Base-by-base conservation (phyloP, 106 monocot genomes). In the Acorus gramineus region DNA sequence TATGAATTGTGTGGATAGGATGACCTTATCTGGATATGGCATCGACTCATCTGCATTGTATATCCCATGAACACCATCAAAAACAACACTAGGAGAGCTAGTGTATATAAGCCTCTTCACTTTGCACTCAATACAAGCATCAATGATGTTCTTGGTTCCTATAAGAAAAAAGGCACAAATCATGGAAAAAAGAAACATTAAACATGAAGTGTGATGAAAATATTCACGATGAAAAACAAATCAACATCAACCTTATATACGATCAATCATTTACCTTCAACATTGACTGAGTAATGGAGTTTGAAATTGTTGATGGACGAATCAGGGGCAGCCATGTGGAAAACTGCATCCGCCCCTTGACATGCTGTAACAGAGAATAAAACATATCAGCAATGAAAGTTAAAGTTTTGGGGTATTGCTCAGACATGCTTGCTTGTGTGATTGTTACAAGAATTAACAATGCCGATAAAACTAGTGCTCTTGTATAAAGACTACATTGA, bases 261-360 rank as follows among this genome's bases (percentile, higher is more conserved):
- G 28, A 28, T 28, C 28, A 28, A 74, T 53, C 7, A 11, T 66
- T 47, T 69, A 96, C 96, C 96, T 81, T 88, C 79, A 44, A 96
- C 91, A 67, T 96, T 96, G 44, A 96, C 96, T 7, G 96, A 91
- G 70, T 85, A 83, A 76, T 96, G 96, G 75, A 96, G 96, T 61
- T 87, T 70, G 71, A 81, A 83, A 58, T 85, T 96, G 76, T 96
- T 96, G 75, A 96, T 85, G 5, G 96, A 96, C 44, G 96, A 96
- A 66, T 96, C 96, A 10, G 96, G 96, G 11, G 96, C 87, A 59
- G 96, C 96, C 96, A 96, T 96, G 68, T 96, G 96, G 69, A 91
- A 96, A 63, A 96, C 85, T 66, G 68, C 87, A 52, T 96, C 87
- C 43, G 72, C 87, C 14, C 91, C 96, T 67, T 78, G 50, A 75